Evolutionary conservation across 192 early-diverging fungal species (phyloP), one percentile per base, ranked within the genome.

Genomic region (Mortierella antarctica): DNA sequence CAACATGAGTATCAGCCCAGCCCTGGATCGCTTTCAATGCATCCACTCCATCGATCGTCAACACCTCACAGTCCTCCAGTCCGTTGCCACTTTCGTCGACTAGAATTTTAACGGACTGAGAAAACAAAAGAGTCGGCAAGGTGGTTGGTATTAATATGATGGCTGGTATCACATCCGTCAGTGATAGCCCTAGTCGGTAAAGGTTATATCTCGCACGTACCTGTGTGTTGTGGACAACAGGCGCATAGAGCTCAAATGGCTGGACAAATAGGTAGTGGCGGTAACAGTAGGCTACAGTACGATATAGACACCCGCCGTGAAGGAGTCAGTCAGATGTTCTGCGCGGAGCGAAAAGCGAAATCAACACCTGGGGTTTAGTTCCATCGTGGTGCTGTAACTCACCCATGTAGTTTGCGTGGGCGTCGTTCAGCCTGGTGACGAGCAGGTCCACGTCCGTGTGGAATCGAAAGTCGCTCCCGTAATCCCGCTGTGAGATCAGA

Each of bases 401-500:
- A 80, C 77, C 58, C 9, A 80, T 40, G 41, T 80, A 80, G 65
- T 80, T 80, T 6, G 77, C 77, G 23, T 80, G 77, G 0, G 77
- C 77, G 14, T 80, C 77, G 39, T 80, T 80, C 2, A 80, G 62
- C 6, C 54, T 44, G 23, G 57, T 72, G 9, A 80, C 47, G 18
- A 80, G 48, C 15, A 66, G 9, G 11, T 72, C 70, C 13, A 80
- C 59, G 20, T 66, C 58, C 4, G 52, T 68, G 0, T 80, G 77
- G 51, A 80, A 80, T 20, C 58, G 23, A 50, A 68, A 80, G 40
- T 80, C 77, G 39, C 23, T 31, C 6, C 51, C 20, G 41, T 63
- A 80, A 1, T 63, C n/a, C 12, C 47, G 58, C 18, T 41, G 53
- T 7, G 62, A 57, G 15, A 80, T 59, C 42, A n/a, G 18, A 18